Evolutionary conservation across 805 yeast genomes (phyloP).

Genomic region (Pichia thaimueangensis): DNA sequence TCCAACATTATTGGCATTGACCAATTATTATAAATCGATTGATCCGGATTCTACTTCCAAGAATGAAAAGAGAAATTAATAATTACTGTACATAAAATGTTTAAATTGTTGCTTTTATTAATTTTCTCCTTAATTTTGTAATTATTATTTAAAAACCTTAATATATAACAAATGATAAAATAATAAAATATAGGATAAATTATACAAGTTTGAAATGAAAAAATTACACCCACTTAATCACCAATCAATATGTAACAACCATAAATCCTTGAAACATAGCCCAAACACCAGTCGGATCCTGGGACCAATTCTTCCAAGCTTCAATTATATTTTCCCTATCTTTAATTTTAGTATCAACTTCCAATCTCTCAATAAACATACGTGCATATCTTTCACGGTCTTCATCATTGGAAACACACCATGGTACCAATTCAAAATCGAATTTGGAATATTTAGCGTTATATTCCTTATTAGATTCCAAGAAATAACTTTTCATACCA

Average conservation of each 20-base stretch:
- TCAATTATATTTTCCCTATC: not conserved
- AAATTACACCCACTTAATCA: too few relatives aligned
- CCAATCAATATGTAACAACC: not conserved
- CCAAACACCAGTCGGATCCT: not conserved
- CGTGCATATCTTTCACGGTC: not conserved
- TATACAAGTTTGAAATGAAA: too few relatives aligned
- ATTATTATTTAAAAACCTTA: too few relatives aligned
- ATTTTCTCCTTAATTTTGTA: not conserved
- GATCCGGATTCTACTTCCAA: constrained; percentile 4
- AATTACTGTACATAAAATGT: not conserved
- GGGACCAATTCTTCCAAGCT: not conserved
- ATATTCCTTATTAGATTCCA: not conserved
- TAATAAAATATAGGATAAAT: not conserved
- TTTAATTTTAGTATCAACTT: not conserved
- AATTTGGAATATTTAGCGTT: not conserved
- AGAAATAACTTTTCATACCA: not conserved
- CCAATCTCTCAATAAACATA: not conserved
- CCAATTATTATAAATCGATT: constrained; percentile 13
- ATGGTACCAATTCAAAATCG: not conserved
- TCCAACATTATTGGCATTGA: constrained; percentile 21
- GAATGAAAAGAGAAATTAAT: not conserved
- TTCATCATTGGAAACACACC: not conserved
- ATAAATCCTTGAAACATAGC: not conserved
- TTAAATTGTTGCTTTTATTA: not conserved
- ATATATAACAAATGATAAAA: not conserved